These are phyloP conservation scores for Saccharomycopsis hybrid DNA, from an alignment of 1,139 yeast genomes.

Conservation along the genomic window DNA sequence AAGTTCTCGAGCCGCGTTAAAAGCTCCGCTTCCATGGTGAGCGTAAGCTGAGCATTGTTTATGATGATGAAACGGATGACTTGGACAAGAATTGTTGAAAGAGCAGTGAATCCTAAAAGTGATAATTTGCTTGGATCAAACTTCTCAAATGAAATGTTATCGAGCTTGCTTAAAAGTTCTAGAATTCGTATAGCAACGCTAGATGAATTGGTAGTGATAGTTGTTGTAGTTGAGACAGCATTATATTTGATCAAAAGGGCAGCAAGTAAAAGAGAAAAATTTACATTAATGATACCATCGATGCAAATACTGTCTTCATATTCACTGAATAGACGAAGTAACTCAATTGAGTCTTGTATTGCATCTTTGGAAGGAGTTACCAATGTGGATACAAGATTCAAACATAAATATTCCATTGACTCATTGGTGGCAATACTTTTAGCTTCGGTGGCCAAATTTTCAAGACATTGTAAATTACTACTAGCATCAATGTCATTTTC, in stretches of 20 bases:
- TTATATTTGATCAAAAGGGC: not conserved
- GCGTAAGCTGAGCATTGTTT: not conserved
- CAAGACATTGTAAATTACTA: not conserved
- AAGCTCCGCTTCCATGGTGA: not conserved
- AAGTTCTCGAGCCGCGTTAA: constrained; percentile 25
- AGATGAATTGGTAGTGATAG: not conserved
- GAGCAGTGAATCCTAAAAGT: not conserved
- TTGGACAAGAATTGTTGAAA: not conserved
- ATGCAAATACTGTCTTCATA: not conserved
- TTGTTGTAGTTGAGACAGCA: not conserved
- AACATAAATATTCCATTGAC: not conserved
- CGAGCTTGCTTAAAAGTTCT: not conserved
- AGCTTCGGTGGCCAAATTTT: not conserved
- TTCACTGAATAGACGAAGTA: not conserved
- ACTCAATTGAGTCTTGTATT: not conserved
- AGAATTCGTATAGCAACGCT: not conserved
- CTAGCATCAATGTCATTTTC: too few species aligned
- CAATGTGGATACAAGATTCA: not conserved
- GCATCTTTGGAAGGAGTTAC: not conserved
- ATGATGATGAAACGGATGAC: not conserved
- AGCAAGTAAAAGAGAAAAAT: constrained; percentile 1
- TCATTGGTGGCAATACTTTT: not conserved
- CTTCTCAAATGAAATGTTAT: not conserved
- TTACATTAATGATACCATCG: constrained; percentile 1
- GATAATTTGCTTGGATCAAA: not conserved